A percentile compares a stretch with the other conserved stretches of the same genome.
Conservation (phyloP, 768 basidiomycete species). For the Hebeloma cylindrosporum region DNA sequence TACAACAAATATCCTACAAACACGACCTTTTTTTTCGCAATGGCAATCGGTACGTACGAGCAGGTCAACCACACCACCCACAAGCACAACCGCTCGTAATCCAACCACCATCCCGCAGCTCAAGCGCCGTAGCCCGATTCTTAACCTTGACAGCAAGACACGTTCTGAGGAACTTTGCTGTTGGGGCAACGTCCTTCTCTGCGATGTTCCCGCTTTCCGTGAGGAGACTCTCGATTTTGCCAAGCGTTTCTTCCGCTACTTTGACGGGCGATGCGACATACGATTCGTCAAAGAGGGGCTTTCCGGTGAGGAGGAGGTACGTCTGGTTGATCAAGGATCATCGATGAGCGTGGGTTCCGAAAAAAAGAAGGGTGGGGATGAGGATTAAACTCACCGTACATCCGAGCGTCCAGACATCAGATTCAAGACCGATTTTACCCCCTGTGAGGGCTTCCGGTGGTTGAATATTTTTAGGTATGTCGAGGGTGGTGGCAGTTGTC, state of each 20-base stretch:
- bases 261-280: slow-evolving; percentile 11
- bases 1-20: no score
- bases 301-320: slow-evolving; percentile 13
- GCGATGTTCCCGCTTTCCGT: slow-evolving; percentile 8
- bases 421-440: slow-evolving; percentile 2
- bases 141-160: slow-evolving; percentile 10
- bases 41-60: no score
- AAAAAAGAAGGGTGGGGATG: no score
- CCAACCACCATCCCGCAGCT: slow-evolving; percentile 11
- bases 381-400: slow-evolving; percentile 9
- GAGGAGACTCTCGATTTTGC: slow-evolving; percentile 11
- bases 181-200: slow-evolving; percentile 5
- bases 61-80: slow-evolving; percentile 10
- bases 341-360: neutral
- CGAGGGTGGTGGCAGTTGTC: no score
- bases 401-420: slow-evolving; percentile 15
- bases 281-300: slow-evolving; percentile 11
- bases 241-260: slow-evolving; percentile 9
- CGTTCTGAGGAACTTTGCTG: slow-evolving; percentile 10
- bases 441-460: slow-evolving; percentile 12
- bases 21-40: no score
- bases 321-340: neutral
- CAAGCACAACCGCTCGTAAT: slow-evolving; percentile 9
- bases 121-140: slow-evolving; percentile 4
- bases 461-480: slow-evolving; percentile 1